Percentiles rank a stretch among this genome's conserved stretches.
Evolutionary conservation across 192 early-diverging fungal genomes (phyloP).

Genomic region (Phycomyces blakesleeanus): DNA sequence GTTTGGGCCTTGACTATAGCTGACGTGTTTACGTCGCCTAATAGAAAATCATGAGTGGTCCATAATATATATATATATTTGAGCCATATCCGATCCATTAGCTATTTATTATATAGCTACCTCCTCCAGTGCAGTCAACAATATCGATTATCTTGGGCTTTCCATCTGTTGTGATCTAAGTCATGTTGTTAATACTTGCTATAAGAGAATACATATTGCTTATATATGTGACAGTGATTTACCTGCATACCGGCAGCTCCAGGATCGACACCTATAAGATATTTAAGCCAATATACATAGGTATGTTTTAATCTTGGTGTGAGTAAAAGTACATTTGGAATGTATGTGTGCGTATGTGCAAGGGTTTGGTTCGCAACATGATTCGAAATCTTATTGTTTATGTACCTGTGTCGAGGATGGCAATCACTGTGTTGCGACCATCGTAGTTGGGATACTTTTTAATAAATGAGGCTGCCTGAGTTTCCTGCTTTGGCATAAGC

Average conservation of each 20-base stretch:
- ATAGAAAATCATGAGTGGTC: not conserved
- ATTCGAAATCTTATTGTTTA: too few species aligned
- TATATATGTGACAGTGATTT: too few species aligned
- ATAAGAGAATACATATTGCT: too few species aligned
- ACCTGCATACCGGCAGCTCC: constrained; percentile 81
- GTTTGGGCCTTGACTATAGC: constrained; percentile 52
- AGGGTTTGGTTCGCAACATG: too few species aligned
- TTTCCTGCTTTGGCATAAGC: constrained; percentile 70
- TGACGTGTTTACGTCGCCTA: constrained; percentile 65
- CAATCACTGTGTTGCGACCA: constrained; percentile 85
- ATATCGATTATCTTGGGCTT: constrained; percentile 88
- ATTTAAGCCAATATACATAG: too few species aligned
- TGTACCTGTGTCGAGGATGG: constrained; percentile 87
- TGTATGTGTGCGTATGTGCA: too few species aligned
- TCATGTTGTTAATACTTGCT: not conserved
- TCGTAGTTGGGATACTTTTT: constrained; percentile 83
- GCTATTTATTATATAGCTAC: constrained; percentile 30
- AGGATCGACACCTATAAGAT: constrained; percentile 89
- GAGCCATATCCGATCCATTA: too few species aligned
- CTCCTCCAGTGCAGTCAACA: constrained; percentile 90
- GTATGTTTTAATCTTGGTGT: too few species aligned
- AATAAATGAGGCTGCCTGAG: constrained; percentile 78
- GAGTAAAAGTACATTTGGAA: too few species aligned
- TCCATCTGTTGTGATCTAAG: constrained; percentile 75
- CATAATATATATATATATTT: too few species aligned